Conservation (phyloP, 352 stramenopile species). For the Globisporangium cystogenes region DNA sequence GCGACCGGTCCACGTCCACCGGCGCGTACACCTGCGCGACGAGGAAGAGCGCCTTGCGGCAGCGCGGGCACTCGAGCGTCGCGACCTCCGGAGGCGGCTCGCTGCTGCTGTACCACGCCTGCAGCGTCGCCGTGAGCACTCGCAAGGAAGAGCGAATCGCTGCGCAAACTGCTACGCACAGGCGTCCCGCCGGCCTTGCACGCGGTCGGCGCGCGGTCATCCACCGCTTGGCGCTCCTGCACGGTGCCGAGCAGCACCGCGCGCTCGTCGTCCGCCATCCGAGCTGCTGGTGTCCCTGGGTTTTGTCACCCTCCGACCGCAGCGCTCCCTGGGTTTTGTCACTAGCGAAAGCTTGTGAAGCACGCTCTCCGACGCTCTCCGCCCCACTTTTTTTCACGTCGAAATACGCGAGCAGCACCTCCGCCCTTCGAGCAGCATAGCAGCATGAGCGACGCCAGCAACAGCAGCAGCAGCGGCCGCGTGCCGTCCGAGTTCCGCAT, state of each 20-base stretch:
- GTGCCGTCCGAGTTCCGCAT: conserved; percentile 88
- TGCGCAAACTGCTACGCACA: conserved; percentile 20
- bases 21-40: conserved; percentile 77
- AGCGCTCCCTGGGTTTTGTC: neutral
- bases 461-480: conserved; percentile 33
- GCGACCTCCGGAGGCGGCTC: conserved; percentile 29
- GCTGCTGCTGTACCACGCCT: conserved; percentile 48
- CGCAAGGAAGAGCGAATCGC: neutral
- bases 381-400: conserved; percentile 3
- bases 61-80: conserved; percentile 52
- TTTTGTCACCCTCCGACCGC: no score
- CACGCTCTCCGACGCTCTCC: no score
- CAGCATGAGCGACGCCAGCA: conserved; percentile 8
- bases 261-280: conserved; percentile 36
- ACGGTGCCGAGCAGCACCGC: conserved; percentile 66
- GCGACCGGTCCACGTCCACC: conserved; percentile 58
- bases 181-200: conserved; percentile 76
- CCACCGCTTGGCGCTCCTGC: conserved; percentile 57
- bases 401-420: conserved; percentile 6
- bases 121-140: neutral
- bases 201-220: conserved; percentile 60
- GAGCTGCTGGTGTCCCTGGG: neutral
- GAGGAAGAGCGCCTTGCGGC: conserved; percentile 49
- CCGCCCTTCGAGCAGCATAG: neutral
- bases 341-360: no score